phyloP scores from a whole-genome alignment of 306 rosid genomes.

The Dalbergia oliveri region DNA sequence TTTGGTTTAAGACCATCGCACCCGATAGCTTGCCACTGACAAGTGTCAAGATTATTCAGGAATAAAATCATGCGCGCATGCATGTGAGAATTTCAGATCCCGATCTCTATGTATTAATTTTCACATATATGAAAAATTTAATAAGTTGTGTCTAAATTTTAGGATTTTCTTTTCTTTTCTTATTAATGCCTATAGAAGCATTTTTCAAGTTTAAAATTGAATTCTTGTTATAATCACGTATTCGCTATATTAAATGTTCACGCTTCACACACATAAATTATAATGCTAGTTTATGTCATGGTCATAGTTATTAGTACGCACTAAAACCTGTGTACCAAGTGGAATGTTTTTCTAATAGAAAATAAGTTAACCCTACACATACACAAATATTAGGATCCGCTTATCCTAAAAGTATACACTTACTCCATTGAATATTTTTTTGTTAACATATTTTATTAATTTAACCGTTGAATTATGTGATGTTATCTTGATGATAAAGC shows the following conservation, averaged over 20 bases:
- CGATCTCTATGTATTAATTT: slow-evolving; percentile 12
- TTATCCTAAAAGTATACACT: too few species aligned
- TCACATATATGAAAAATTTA: not conserved
- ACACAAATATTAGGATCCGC: too few species aligned
- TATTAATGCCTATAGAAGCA: not conserved
- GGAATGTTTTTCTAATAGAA: not conserved
- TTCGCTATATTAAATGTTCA: too few species aligned
- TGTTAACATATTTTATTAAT: too few species aligned
- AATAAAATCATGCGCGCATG: slow-evolving; percentile 21
- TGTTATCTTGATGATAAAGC: too few species aligned
- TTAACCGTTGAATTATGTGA: too few species aligned
- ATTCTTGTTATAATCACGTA: too few species aligned
- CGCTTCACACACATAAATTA: not conserved
- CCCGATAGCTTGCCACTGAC: not conserved
- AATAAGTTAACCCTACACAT: too few species aligned
- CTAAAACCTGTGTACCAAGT: not conserved
- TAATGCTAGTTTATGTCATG: not conserved
- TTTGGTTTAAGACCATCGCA: slow-evolving; percentile 13
- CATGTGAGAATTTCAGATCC: slow-evolving; percentile 41
- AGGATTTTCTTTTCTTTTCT: not conserved
- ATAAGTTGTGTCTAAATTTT: not conserved
- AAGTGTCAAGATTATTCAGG: slow-evolving; percentile 9
- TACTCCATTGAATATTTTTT: too few species aligned
- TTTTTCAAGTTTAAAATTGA: not conserved
- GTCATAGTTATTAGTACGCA: not conserved